Conservation (phyloP, 2,329 filamentous ascomycete genomes). For the Paecilomyces niveus region DNA sequence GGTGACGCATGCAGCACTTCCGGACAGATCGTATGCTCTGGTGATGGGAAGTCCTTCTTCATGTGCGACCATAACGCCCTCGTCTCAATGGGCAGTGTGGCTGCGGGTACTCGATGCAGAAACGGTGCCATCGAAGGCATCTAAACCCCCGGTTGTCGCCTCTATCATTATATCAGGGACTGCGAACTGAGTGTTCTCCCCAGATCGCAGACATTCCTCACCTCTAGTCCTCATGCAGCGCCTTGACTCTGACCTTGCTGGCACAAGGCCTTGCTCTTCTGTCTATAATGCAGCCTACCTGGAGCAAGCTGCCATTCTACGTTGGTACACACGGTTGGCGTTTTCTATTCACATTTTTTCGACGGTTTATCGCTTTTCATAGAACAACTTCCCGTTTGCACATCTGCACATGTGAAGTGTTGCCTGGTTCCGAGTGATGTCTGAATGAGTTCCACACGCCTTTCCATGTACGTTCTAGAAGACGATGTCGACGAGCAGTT, state of each 20-base stretch:
- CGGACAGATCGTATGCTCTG: slow-evolving; percentile 26
- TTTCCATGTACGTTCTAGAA: neutral
- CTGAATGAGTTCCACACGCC: neutral
- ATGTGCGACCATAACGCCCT: slow-evolving; percentile 24
- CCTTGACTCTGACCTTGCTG: neutral
- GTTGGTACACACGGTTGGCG: neutral
- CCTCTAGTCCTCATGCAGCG: neutral
- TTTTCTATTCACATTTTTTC: neutral
- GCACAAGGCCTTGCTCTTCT: neutral
- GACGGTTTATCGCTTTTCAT: neutral
- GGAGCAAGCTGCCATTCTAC: neutral
- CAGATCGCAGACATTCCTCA: neutral
- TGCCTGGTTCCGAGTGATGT: neutral
- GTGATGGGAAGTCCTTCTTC: slow-evolving; percentile 24
- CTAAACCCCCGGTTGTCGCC: neutral
- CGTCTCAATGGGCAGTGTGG: slow-evolving; percentile 31
- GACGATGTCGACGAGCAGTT: neutral
- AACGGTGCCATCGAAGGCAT: slow-evolving; percentile 14
- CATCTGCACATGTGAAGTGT: neutral
- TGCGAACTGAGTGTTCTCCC: neutral
- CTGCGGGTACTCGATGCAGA: slow-evolving; percentile 27
- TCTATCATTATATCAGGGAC: neutral
- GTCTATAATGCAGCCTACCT: neutral
- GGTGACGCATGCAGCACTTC: slow-evolving; percentile 15
- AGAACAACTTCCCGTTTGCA: neutral